Evolutionary conservation across 2,329 filamentous ascomycete species (phyloP).

Genomic region (Fusarium burgessii): DNA sequence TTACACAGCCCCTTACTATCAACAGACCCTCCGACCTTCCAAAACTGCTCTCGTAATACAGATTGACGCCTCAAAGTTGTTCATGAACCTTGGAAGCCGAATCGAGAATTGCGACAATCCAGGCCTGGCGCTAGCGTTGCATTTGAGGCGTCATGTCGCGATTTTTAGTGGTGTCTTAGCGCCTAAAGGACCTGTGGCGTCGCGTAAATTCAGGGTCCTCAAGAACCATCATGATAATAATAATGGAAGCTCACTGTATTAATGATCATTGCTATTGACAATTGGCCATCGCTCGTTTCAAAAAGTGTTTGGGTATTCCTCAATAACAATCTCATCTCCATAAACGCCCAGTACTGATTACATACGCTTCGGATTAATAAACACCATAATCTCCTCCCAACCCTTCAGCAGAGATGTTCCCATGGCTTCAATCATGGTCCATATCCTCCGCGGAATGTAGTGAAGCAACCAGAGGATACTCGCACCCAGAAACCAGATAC

Average conservation of each 20-base stretch:
- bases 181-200: background rate
- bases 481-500: conserved; percentile 44
- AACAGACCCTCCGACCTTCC: too few species aligned
- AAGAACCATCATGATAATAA: background rate
- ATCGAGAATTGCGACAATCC: too few species aligned
- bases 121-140: background rate
- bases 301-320: background rate
- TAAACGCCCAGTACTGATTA: background rate
- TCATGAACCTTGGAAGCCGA: too few species aligned
- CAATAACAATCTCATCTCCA: background rate
- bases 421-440: conserved; percentile 49
- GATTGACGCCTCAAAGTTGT: too few species aligned
- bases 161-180: background rate
- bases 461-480: conserved; percentile 47
- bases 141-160: background rate
- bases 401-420: conserved; percentile 49
- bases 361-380: conserved; percentile 53
- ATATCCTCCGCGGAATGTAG: conserved; percentile 52
- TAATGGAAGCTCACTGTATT: background rate
- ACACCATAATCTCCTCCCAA: conserved; percentile 53
- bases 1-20: too few species aligned
- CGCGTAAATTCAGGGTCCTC: background rate
- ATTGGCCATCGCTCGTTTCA: background rate
- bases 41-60: too few species aligned
- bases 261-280: too few species aligned